Conservation (phyloP, 805 yeast genomes). For the Candida maltosa region DNA sequence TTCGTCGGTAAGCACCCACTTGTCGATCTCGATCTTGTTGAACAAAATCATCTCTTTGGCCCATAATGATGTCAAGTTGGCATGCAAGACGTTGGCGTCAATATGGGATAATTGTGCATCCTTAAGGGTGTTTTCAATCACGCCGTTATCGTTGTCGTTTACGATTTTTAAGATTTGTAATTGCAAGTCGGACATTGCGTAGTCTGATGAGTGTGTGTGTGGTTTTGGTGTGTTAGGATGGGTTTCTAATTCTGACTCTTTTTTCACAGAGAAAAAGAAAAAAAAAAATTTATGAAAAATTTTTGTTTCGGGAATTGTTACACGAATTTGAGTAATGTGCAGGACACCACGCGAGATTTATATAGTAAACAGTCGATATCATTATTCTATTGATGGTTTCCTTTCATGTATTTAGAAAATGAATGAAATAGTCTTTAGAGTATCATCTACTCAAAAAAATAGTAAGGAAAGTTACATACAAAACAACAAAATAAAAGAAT, state of each 20-base stretch:
- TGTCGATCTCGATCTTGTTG: slow-evolving; percentile 69
- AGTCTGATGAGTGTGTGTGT: background rate
- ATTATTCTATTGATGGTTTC: no score
- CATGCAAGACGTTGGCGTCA: slow-evolving; percentile 63
- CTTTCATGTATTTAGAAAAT: no score
- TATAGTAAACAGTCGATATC: no score
- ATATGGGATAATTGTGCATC: slow-evolving; percentile 57
- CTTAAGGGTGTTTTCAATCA: slow-evolving; percentile 65
- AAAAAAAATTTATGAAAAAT: background rate
- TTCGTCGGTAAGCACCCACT: slow-evolving; percentile 74
- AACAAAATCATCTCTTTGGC: slow-evolving; percentile 80
- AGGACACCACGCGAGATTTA: no score
- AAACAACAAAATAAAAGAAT: no score
- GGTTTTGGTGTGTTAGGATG: background rate
- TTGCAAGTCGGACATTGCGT: slow-evolving; percentile 65
- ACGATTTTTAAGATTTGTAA: slow-evolving; percentile 60
- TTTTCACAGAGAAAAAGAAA: slow-evolving; percentile 1
- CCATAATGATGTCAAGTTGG: slow-evolving; percentile 83
- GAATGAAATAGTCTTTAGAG: no score
- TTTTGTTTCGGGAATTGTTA: no score
- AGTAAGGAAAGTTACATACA: no score
- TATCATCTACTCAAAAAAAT: no score
- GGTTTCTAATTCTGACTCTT: background rate
- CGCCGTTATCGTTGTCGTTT: slow-evolving; percentile 42
- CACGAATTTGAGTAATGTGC: no score